These are phyloP conservation scores for Pilaira anomala DNA, from an alignment of 192 early-diverging fungal species.

Conservation along the genomic window DNA sequence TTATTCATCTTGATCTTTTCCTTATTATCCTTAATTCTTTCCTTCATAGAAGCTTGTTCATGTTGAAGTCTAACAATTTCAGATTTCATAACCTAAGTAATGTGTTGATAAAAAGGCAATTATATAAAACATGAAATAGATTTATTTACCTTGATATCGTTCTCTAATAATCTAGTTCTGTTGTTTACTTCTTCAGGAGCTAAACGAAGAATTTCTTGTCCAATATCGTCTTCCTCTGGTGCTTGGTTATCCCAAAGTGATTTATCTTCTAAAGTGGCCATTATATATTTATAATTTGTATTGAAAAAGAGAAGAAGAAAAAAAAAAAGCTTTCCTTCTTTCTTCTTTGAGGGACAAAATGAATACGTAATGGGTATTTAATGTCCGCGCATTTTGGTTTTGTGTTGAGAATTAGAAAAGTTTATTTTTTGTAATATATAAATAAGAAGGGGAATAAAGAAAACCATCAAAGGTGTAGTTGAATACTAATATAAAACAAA, in stretches of 20 bases:
- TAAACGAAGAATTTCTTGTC: conserved; percentile 84
- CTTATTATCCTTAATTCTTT: conserved; percentile 95
- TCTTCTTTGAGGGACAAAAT: too few species aligned
- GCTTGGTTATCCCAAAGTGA: conserved; percentile 52
- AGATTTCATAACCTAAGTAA: conserved; percentile 75
- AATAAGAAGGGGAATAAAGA: too few species aligned
- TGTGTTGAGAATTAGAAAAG: too few species aligned
- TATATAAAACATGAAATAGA: background rate
- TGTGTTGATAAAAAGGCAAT: too few species aligned
- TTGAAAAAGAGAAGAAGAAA: background rate
- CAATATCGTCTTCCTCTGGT: conserved; percentile 69
- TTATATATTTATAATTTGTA: conserved; percentile 28
- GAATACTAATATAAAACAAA: too few species aligned
- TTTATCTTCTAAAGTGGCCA: conserved; percentile 77
- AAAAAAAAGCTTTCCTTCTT: too few species aligned
- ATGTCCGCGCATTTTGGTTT: too few species aligned
- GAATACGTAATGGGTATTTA: too few species aligned
- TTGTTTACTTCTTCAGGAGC: conserved; percentile 91
- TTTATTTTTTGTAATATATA: too few species aligned
- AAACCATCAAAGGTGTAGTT: too few species aligned
- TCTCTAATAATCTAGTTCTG: conserved; percentile 88
- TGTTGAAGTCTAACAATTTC: conserved; percentile 86
- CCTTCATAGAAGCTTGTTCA: conserved; percentile 85
- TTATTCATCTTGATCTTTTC: conserved; percentile 98
- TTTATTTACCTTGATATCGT: conserved; percentile 84